These are phyloP conservation scores for Myxozyma lipomycoides DNA, from an alignment of 805 yeast species.

Conservation along the genomic window DNA sequence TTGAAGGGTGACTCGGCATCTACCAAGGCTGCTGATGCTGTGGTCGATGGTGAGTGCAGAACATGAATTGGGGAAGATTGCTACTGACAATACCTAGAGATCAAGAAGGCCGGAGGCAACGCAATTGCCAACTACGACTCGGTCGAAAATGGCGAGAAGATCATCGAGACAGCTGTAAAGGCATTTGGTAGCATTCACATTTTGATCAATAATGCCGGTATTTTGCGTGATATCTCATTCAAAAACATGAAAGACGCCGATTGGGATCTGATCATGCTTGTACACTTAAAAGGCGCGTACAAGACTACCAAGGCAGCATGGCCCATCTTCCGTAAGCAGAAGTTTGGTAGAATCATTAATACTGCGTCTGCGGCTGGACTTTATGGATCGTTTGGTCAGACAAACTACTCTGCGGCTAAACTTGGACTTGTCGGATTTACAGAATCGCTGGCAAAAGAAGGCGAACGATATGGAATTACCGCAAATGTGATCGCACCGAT, in stretches of 20 bases:
- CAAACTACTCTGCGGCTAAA: constrained; percentile 93
- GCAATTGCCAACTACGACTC: constrained; percentile 96
- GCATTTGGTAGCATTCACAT: constrained; percentile 85
- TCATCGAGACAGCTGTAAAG: constrained; percentile 79
- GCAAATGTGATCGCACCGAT: constrained; percentile 90
- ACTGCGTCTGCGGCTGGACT: constrained; percentile 98
- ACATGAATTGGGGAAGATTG: neutral
- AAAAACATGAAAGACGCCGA: constrained; percentile 80
- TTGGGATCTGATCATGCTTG: constrained; percentile 74
- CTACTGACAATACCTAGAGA: constrained; percentile 44
- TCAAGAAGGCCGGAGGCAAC: constrained; percentile 65
- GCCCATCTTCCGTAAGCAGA: constrained; percentile 81
- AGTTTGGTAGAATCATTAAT: constrained; percentile 82
- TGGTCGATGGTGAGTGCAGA: constrained; percentile 50
- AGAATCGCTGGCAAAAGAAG: constrained; percentile 94
- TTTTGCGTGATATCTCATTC: constrained; percentile 80
- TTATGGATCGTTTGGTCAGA: constrained; percentile 95
- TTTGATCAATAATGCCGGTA: constrained; percentile 91
- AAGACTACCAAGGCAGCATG: constrained; percentile 84
- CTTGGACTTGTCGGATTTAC: constrained; percentile 85
- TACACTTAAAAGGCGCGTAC: constrained; percentile 87
- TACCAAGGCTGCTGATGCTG: constrained; percentile 70
- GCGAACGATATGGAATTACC: constrained; percentile 73
- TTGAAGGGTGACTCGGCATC: constrained; percentile 66
- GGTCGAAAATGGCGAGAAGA: constrained; percentile 77